phyloP scores from a whole-genome alignment of 768 basidiomycete genomes.

The Trametes maxima region DNA sequence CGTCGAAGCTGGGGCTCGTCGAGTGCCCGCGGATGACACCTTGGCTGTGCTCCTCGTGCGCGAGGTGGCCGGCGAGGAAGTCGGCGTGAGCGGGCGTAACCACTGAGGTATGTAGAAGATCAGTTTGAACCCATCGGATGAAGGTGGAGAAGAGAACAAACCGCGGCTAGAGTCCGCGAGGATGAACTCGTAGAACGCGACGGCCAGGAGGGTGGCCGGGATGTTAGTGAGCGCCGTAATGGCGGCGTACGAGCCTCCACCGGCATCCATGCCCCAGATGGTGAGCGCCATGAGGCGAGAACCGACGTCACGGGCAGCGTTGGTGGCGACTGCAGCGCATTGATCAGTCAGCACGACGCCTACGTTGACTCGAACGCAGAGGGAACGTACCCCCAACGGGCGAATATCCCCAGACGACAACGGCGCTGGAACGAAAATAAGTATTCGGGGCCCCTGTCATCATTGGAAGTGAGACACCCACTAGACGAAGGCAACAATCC shows the following conservation, averaged over 20 bases:
- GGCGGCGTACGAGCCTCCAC: slow-evolving; percentile 59
- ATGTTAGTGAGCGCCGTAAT: slow-evolving; percentile 68
- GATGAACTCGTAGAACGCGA: slow-evolving; percentile 55
- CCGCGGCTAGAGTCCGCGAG: slow-evolving; percentile 62
- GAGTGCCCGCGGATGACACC: slow-evolving; percentile 5
- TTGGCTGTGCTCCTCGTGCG: slow-evolving; percentile 30
- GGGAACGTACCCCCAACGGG: slow-evolving; percentile 41
- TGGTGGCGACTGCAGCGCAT: slow-evolving; percentile 46
- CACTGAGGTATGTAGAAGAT: slow-evolving; percentile 17
- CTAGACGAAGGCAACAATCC: slow-evolving; percentile 60
- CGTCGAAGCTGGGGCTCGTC: slow-evolving; percentile 11
- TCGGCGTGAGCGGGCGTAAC: slow-evolving; percentile 27
- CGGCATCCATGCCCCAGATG: slow-evolving; percentile 58
- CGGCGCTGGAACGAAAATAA: slow-evolving; percentile 40
- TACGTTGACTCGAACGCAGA: not conserved
- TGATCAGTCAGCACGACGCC: not conserved
- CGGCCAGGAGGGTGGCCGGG: slow-evolving; percentile 58
- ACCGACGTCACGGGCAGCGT: slow-evolving; percentile 70
- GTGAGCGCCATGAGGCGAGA: slow-evolving; percentile 60
- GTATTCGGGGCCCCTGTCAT: not conserved
- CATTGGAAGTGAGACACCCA: slow-evolving; percentile 35
- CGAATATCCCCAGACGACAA: slow-evolving; percentile 64
- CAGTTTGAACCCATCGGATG: not conserved
- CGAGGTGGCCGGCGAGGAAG: slow-evolving; percentile 25
- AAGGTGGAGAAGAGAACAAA: slow-evolving; percentile 32